A percentile compares a stretch with the other conserved stretches of the same genome.
These are phyloP conservation scores for Ophiostoma ulmi DNA, from an alignment of 2,329 filamentous ascomycete species.

Conservation along the genomic window DNA sequence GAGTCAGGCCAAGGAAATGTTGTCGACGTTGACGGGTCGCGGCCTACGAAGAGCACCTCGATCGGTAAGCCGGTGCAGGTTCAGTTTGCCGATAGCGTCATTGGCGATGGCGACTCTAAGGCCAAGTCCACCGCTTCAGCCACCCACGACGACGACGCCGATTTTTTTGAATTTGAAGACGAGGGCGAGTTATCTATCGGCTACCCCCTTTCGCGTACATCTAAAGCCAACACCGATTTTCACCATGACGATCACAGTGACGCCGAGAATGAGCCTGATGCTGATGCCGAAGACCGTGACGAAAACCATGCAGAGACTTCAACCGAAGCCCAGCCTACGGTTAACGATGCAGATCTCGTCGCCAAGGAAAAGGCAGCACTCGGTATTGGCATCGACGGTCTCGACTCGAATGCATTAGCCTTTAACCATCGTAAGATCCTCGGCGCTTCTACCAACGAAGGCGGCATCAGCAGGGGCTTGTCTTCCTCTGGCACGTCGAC, in stretches of 20 bases:
- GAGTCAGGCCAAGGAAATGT: background rate
- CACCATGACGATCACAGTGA: slow-evolving; percentile 13
- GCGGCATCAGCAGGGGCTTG: background rate
- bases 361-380: slow-evolving; percentile 16
- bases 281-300: background rate
- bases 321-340: slow-evolving; percentile 25
- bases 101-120: background rate
- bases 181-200: slow-evolving; percentile 31
- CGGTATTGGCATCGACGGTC: slow-evolving; percentile 18
- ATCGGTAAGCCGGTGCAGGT: background rate
- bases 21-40: background rate
- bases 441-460: background rate
- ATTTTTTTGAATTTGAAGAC: slow-evolving; percentile 29
- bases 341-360: slow-evolving; percentile 11
- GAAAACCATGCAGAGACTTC: background rate
- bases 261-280: background rate
- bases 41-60: background rate
- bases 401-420: slow-evolving; percentile 13
- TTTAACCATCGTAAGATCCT: slow-evolving; percentile 17
- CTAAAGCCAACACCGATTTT: slow-evolving; percentile 16
- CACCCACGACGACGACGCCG: slow-evolving; percentile 19
- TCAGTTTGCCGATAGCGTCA: background rate
- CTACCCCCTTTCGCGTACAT: slow-evolving; percentile 24
- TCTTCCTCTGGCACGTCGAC: background rate
- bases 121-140: background rate